Percentiles rank a stretch among this genome's conserved stretches.
Conservation (phyloP, 2,329 filamentous ascomycete genomes). For the Bipolaris sorokiniana region DNA sequence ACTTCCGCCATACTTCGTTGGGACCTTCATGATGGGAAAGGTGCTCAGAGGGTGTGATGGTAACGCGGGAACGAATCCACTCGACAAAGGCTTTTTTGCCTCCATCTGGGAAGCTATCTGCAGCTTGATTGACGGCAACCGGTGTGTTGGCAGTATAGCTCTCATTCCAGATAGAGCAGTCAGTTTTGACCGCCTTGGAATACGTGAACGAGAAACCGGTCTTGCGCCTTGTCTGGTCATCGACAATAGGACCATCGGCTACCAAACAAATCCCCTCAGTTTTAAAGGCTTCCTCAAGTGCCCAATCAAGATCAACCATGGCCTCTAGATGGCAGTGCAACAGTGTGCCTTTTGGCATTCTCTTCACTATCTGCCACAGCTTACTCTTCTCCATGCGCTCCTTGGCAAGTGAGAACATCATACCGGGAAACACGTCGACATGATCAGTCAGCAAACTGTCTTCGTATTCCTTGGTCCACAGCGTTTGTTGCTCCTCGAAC, state of each 20-base stretch:
- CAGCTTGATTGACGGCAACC: constrained; percentile 66
- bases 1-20: constrained; percentile 84
- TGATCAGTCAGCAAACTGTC: constrained; percentile 69
- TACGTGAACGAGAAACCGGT: constrained; percentile 65
- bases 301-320: constrained; percentile 85
- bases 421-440: constrained; percentile 78
- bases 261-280: constrained; percentile 76
- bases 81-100: constrained; percentile 73
- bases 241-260: constrained; percentile 64
- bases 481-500: constrained; percentile 72
- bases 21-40: constrained; percentile 82
- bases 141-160: constrained; percentile 66
- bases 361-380: constrained; percentile 82
- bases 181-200: constrained; percentile 49
- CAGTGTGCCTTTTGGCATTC: constrained; percentile 87
- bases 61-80: constrained; percentile 77
- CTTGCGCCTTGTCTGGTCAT: constrained; percentile 59
- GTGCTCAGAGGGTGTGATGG: constrained; percentile 73
- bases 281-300: constrained; percentile 73
- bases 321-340: constrained; percentile 89
- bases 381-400: constrained; percentile 83
- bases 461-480: constrained; percentile 79
- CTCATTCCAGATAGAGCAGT: constrained; percentile 67
- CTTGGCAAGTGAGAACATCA: constrained; percentile 91
- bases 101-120: constrained; percentile 75